Conservation (phyloP, 176 grass and related monocot genomes). For the Paspalum vaginatum region DNA sequence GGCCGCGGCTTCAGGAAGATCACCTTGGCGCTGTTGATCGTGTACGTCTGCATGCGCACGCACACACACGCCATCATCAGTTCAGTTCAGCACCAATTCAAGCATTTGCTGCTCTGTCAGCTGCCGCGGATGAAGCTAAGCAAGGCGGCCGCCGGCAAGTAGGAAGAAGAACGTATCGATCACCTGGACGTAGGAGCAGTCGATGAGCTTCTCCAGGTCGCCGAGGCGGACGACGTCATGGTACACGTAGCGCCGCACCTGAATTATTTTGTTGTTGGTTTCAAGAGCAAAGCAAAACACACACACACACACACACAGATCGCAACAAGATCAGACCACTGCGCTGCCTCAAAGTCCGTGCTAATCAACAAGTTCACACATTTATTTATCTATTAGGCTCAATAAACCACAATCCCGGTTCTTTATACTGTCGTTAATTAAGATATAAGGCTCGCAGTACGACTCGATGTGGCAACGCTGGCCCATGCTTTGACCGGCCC, state of each 20-base stretch:
- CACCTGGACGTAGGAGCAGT: slow-evolving; percentile 96
- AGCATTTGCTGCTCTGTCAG: no score
- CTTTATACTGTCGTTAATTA: no score
- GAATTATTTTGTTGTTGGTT: no score
- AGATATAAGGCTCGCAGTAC: no score
- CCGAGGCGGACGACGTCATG: slow-evolving; percentile 91
- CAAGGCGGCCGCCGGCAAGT: no score
- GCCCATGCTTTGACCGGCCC: slow-evolving; percentile 62
- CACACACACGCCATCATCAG: background rate
- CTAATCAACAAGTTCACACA: background rate
- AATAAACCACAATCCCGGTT: no score
- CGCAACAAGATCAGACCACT: no score
- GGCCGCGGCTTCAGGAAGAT: slow-evolving; percentile 98
- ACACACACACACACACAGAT: no score
- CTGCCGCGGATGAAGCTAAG: no score
- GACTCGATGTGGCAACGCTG: slow-evolving; percentile 34
- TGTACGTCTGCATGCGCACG: slow-evolving; percentile 61
- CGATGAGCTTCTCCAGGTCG: slow-evolving; percentile 87
- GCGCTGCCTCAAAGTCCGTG: slow-evolving; percentile 2
- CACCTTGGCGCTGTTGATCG: slow-evolving; percentile 99
- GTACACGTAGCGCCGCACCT: slow-evolving; percentile 93
- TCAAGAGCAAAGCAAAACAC: no score
- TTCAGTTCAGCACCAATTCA: background rate
- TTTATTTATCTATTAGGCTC: no score
- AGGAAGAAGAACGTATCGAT: no score